Percentiles rank a stretch among this genome's conserved stretches.
Evolutionary conservation across 169 alveolate genomes (phyloP).

Genomic region (Plasmodium cynomolgi): DNA sequence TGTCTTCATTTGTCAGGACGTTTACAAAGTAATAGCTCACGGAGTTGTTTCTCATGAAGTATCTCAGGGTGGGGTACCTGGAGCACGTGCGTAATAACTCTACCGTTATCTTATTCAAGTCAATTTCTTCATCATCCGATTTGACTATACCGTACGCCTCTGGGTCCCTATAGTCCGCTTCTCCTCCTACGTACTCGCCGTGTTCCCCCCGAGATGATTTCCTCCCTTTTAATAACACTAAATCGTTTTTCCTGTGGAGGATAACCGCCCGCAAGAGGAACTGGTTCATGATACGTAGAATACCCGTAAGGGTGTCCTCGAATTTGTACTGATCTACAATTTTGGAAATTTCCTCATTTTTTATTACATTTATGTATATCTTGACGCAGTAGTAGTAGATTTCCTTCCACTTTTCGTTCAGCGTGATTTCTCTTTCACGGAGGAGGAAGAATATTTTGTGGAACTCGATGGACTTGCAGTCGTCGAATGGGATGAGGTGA

Average conservation of each 20-base stretch:
- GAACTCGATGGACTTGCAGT: slow-evolving; percentile 38
- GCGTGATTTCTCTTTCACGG: slow-evolving; percentile 12
- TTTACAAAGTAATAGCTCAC: slow-evolving; percentile 19
- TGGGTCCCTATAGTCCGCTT: background rate
- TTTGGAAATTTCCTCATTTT: slow-evolving; percentile 29
- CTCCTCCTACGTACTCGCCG: background rate
- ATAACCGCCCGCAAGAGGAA: slow-evolving; percentile 13
- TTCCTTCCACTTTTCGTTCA: slow-evolving; percentile 60
- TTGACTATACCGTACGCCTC: background rate
- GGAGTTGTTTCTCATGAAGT: slow-evolving; percentile 40
- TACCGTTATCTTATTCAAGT: slow-evolving; percentile 40
- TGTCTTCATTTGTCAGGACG: slow-evolving; percentile 49
- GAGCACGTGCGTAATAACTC: slow-evolving; percentile 35
- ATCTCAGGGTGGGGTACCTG: slow-evolving; percentile 8
- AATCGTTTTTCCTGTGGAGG: slow-evolving; percentile 19
- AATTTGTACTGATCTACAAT: slow-evolving; percentile 22
- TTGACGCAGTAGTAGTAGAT: slow-evolving; percentile 57
- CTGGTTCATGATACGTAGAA: slow-evolving; percentile 48
- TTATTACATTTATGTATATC: slow-evolving; percentile 52
- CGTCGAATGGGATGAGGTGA: slow-evolving; percentile 37
- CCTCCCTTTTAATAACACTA: background rate
- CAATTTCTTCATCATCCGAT: background rate
- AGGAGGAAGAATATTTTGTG: slow-evolving; percentile 67
- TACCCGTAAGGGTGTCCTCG: slow-evolving; percentile 15
- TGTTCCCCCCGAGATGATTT: background rate